Evolutionary conservation across 2,329 filamentous ascomycete genomes (phyloP).

Genomic region (Alternaria consortialis): DNA sequence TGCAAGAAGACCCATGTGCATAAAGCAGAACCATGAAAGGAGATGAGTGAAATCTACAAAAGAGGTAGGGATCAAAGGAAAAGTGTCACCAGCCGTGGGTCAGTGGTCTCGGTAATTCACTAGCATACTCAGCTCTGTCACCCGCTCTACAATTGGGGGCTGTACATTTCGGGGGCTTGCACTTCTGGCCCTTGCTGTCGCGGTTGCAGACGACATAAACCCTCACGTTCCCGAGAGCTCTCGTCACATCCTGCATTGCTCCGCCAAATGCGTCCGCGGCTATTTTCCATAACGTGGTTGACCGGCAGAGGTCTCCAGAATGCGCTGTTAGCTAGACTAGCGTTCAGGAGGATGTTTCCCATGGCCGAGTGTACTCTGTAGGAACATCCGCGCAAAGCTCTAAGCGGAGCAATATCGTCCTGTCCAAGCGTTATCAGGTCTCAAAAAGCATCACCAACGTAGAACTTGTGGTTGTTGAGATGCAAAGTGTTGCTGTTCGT

Average conservation of each 20-base stretch:
- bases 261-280: no score
- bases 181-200: not conserved
- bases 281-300: slow-evolving; percentile 14
- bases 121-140: not conserved
- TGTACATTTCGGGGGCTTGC: not conserved
- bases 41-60: no score
- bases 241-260: not conserved
- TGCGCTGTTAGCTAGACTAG: slow-evolving; percentile 20
- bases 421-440: not conserved
- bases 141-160: not conserved
- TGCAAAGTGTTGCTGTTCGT: not conserved
- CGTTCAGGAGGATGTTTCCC: slow-evolving; percentile 18
- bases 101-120: no score
- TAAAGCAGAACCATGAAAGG: no score
- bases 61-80: no score
- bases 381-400: slow-evolving; percentile 20
- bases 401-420: not conserved
- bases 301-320: slow-evolving; percentile 21
- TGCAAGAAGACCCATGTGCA: no score
- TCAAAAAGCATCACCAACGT: not conserved
- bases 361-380: slow-evolving; percentile 19
- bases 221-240: slow-evolving; percentile 1
- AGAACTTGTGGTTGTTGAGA: slow-evolving; percentile 1
- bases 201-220: slow-evolving; percentile 3
- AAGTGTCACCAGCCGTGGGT: no score